Evolutionary conservation across 768 basidiomycete species (phyloP).

Genomic region (Suillus cothurnatus): DNA sequence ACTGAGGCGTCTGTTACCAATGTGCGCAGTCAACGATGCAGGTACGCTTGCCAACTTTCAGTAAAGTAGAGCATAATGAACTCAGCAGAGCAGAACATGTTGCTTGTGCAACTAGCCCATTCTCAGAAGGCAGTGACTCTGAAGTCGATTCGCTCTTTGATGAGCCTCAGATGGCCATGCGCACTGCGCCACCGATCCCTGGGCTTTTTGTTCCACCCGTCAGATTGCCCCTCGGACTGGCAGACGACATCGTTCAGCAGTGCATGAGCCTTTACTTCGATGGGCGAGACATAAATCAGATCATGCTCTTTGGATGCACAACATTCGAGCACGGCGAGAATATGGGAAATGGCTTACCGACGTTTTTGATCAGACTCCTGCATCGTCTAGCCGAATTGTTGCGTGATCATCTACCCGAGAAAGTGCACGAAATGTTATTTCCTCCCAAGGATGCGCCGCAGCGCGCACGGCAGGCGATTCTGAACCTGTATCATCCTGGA

Average conservation of each 20-base stretch:
- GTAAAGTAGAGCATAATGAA: neutral
- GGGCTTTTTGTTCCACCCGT: constrained; percentile 64
- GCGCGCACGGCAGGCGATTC: constrained; percentile 77
- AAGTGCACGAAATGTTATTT: constrained; percentile 62
- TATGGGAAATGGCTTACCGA: constrained; percentile 52
- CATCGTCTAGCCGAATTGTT: constrained; percentile 50
- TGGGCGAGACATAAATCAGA: constrained; percentile 61
- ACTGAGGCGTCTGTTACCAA: neutral
- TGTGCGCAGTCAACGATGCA: constrained; percentile 16
- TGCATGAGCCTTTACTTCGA: constrained; percentile 63
- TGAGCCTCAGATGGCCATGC: constrained; percentile 35
- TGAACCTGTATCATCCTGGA: constrained; percentile 89
- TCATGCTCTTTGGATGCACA: constrained; percentile 80
- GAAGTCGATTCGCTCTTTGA: constrained; percentile 55
- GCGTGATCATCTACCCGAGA: constrained; percentile 47
- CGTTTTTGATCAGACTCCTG: constrained; percentile 56
- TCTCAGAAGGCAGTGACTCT: constrained; percentile 3
- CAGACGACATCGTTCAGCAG: constrained; percentile 47
- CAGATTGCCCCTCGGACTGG: constrained; percentile 52
- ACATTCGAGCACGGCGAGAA: constrained; percentile 17
- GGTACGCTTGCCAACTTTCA: constrained; percentile 1
- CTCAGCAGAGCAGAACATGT: neutral
- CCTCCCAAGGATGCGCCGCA: constrained; percentile 41
- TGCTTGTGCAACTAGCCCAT: neutral
- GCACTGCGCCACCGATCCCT: constrained; percentile 55